Percentiles rank a stretch among this genome's conserved stretches.
Evolutionary conservation across 805 yeast species (phyloP).

Genomic region (Cyberlindnera subsufficiens): DNA sequence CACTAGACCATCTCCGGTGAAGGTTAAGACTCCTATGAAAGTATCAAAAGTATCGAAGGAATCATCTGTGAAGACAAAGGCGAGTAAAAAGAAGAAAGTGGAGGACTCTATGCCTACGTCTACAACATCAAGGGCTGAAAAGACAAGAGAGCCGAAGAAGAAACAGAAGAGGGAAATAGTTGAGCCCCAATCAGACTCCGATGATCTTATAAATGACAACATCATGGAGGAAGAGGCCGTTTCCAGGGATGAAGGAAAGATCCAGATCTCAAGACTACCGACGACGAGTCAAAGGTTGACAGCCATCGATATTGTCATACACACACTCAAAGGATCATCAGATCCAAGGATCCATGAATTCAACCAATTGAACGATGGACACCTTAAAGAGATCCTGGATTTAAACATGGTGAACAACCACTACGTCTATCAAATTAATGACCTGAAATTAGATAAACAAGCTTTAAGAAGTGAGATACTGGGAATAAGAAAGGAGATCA

Average conservation of each 20-base stretch:
- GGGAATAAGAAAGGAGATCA: slow-evolving; percentile 24
- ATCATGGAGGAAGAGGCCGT: background rate
- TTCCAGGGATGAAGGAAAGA: background rate
- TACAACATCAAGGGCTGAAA: background rate
- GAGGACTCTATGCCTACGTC: too few species aligned
- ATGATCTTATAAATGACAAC: background rate
- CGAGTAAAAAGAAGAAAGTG: too few species aligned
- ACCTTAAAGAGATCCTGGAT: slow-evolving; percentile 30
- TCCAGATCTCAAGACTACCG: slow-evolving; percentile 23
- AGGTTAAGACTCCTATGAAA: too few species aligned
- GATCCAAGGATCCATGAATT: slow-evolving; percentile 13
- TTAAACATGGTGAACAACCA: slow-evolving; percentile 29
- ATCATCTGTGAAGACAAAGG: too few species aligned
- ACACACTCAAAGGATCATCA: slow-evolving; percentile 6
- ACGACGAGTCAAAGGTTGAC: slow-evolving; percentile 16
- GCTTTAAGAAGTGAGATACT: slow-evolving; percentile 25
- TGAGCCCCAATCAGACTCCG: background rate
- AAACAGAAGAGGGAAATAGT: background rate
- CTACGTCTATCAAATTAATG: slow-evolving; percentile 24
- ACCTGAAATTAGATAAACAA: slow-evolving; percentile 25
- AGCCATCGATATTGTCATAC: slow-evolving; percentile 15
- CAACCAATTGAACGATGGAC: slow-evolving; percentile 17
- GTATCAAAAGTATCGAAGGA: too few species aligned
- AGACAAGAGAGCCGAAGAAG: too few species aligned
- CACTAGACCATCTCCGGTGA: too few species aligned